Evolutionary conservation across 1,284 basidiomycete species (phyloP).

Genomic region (Ceratobasidium sp.): DNA sequence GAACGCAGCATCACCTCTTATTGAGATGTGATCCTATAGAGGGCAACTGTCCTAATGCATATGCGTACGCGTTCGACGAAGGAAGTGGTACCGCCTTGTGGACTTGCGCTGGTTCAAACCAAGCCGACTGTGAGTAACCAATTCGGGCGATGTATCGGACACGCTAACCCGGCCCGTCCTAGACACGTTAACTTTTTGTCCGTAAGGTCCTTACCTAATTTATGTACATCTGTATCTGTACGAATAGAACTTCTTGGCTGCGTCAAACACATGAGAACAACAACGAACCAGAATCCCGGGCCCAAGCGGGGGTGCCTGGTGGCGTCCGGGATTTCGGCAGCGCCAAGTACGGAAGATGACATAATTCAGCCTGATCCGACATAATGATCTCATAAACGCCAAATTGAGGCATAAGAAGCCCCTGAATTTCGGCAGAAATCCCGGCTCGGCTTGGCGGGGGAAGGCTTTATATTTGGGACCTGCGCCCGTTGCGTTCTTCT

Average conservation of each 20-base stretch:
- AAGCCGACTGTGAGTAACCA: slow-evolving; percentile 46
- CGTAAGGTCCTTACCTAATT: slow-evolving; percentile 14
- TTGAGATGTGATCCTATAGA: slow-evolving; percentile 14
- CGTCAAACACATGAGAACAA: neutral
- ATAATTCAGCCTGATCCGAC: neutral
- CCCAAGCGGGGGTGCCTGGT: slow-evolving; percentile 5
- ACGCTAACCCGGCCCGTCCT: slow-evolving; percentile 6
- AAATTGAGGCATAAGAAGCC: neutral
- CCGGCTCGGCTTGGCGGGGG: slow-evolving; percentile 13
- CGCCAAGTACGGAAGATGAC: slow-evolving; percentile 9
- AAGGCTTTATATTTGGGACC: slow-evolving; percentile 24
- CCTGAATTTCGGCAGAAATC: slow-evolving; percentile 20
- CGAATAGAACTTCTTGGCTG: slow-evolving; percentile 16
- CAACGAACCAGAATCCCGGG: slow-evolving; percentile 1
- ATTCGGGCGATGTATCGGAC: no score
- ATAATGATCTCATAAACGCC: slow-evolving; percentile 16
- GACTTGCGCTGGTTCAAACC: slow-evolving; percentile 33
- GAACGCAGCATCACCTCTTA: neutral
- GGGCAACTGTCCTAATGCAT: slow-evolving; percentile 48
- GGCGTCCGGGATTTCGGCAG: slow-evolving; percentile 1
- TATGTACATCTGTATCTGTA: slow-evolving; percentile 12
- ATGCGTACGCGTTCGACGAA: slow-evolving; percentile 54
- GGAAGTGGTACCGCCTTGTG: slow-evolving; percentile 50
- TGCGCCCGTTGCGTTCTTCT: neutral
- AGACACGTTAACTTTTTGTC: slow-evolving; percentile 56